These are phyloP conservation scores for Asterophora parasitica DNA, from an alignment of 768 basidiomycete genomes.

Conservation along the genomic window DNA sequence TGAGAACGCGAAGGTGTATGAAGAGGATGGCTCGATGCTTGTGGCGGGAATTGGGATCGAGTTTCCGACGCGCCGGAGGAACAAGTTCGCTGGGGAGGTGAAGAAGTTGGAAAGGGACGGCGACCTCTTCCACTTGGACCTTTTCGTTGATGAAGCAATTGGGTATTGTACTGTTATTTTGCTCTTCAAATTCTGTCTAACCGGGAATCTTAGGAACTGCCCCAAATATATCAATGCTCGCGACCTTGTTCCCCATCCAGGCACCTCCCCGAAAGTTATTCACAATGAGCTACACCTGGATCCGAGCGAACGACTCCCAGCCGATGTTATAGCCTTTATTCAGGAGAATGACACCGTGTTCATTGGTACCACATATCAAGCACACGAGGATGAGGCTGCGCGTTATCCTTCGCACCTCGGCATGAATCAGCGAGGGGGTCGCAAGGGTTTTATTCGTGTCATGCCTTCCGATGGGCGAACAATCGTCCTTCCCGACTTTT, in stretches of 20 bases:
- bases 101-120: conserved; percentile 26
- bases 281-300: conserved; percentile 30
- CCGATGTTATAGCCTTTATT: conserved; percentile 45
- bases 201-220: conserved; percentile 43
- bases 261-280: conserved; percentile 34
- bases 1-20: conserved; percentile 26
- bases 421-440: conserved; percentile 62
- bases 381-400: conserved; percentile 30
- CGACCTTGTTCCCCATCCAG: conserved; percentile 39
- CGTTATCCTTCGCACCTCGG: conserved; percentile 54
- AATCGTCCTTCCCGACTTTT: conserved; percentile 55
- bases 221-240: conserved; percentile 66
- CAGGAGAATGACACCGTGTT: conserved; percentile 48
- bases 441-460: conserved; percentile 60
- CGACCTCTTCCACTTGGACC: conserved; percentile 28
- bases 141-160: conserved; percentile 51
- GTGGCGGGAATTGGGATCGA: conserved; percentile 60
- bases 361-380: conserved; percentile 47
- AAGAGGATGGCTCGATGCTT: conserved; percentile 21
- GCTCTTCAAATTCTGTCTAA: background rate
- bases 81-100: conserved; percentile 55
- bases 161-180: conserved; percentile 39
- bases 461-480: conserved; percentile 49
- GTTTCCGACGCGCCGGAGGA: conserved; percentile 50
- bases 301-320: conserved; percentile 38